Evolutionary conservation across 192 early-diverging fungal genomes (phyloP), one percentile per base, ranked within the genome.

Genomic region (Linnemannia zychae): DNA sequence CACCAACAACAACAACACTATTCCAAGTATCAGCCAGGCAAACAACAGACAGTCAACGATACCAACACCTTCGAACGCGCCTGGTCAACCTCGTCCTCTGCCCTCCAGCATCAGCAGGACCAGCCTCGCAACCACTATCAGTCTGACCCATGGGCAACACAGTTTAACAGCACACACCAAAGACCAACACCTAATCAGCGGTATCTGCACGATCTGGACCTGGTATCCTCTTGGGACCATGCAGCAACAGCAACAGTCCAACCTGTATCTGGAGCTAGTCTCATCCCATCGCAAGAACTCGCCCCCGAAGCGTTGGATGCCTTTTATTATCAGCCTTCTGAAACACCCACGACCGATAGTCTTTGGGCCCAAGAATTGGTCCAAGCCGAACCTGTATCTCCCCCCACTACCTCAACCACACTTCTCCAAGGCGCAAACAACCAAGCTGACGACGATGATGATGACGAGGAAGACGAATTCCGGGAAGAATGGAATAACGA

Each of bases 401-500:
- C 22, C 31, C 3, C 36, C 17, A 12, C 36, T 46, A 28, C 44
- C 3, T 38, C 37, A 15, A 13, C 36, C 12, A 46, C 69, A 6
- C 9, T 34, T 40, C 47, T n/a, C 18, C 52, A 38, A 50, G 46
- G 4, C 50, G 68, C 49, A 47, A 72, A 33, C 47, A 65, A 28
- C 0, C 49, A 63, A 63, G 13, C 24, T 22, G 40, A 74, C 24
- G 57, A 53, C 1, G 74, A 72, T 4, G 76, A 77, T 0, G 77
- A 79, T 0, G 83, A 85, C 4, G 83, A 79, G 1, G 78, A 76
- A 9, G 83, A 85, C 34, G 83, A 85, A 50, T 85, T 76, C 38
- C 47, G 83, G 34, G 83, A 85, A 63, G 83, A 85, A 33, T 85
- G 83, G 83, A 85, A 50, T 44, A 85, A 85, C 18, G 83, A 85